Percentiles rank a stretch among this genome's conserved stretches.
Evolutionary conservation across 495 filamentous ascomycete species (phyloP).

Genomic region (Talaromyces ruber): DNA sequence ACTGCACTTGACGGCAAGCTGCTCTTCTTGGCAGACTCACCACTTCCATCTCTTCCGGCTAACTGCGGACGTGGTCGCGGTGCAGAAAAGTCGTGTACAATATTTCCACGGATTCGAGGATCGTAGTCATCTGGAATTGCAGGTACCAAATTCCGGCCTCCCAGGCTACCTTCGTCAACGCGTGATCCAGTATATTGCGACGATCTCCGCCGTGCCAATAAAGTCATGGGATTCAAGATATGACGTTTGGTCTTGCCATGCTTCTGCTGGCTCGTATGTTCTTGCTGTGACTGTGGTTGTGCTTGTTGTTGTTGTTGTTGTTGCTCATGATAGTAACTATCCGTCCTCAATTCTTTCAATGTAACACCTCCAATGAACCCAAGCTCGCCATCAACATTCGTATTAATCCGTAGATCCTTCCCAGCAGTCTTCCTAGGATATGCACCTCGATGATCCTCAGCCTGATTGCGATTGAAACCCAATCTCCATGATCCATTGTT

Average conservation of each 20-base stretch:
- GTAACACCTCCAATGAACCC: conserved; percentile 4
- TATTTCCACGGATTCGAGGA: conserved; percentile 73
- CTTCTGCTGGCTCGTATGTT: conserved; percentile 21
- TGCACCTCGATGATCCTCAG: neutral
- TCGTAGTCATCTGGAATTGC: conserved; percentile 67
- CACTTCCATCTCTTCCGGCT: conserved; percentile 8
- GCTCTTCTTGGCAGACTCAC: conserved; percentile 1
- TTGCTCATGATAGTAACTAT: conserved; percentile 10
- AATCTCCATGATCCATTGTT: conserved; percentile 29
- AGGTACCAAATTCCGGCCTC: conserved; percentile 43
- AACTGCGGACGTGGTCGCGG: conserved; percentile 53
- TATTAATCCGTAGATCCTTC: conserved; percentile 25
- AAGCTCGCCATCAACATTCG: conserved; percentile 21
- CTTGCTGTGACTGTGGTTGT: neutral
- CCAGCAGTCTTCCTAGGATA: neutral
- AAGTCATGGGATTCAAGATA: conserved; percentile 59
- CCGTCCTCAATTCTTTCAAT: conserved; percentile 16
- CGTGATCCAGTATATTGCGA: conserved; percentile 34
- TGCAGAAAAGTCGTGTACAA: conserved; percentile 85
- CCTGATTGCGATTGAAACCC: conserved; percentile 23
- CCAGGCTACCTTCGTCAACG: conserved; percentile 39
- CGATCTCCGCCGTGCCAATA: conserved; percentile 51
- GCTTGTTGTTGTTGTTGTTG: conserved; percentile 23
- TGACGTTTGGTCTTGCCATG: conserved; percentile 55
- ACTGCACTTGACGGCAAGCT: conserved; percentile 18